These are phyloP conservation scores for Graphilbum fragrans DNA, from an alignment of 2,329 filamentous ascomycete species.

Conservation along the genomic window DNA sequence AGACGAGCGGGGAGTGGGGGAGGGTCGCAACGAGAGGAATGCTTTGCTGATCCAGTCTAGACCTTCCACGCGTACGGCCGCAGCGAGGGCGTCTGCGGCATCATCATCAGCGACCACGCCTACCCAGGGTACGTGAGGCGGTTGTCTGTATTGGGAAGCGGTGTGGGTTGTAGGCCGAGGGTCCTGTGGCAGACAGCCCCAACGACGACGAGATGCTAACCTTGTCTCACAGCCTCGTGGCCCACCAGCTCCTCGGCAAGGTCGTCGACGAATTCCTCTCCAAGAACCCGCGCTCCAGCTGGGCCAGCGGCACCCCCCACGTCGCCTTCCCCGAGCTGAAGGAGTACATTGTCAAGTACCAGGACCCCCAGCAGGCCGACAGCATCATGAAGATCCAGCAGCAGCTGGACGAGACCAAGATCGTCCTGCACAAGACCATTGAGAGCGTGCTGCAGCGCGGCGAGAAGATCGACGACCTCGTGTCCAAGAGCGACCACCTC, in stretches of 20 bases:
- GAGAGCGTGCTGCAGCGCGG: constrained; percentile 77
- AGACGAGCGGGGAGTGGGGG: constrained; percentile 1
- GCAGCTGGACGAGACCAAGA: constrained; percentile 95
- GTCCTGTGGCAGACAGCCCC: no score
- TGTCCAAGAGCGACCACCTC: constrained; percentile 83
- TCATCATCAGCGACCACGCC: constrained; percentile 66
- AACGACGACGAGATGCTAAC: not conserved
- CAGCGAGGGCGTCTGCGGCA: constrained; percentile 61
- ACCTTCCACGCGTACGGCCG: constrained; percentile 60
- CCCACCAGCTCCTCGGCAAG: constrained; percentile 79
- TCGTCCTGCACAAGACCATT: constrained; percentile 93
- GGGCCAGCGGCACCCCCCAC: constrained; percentile 32
- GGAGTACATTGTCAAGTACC: constrained; percentile 62
- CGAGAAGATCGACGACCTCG: constrained; percentile 91
- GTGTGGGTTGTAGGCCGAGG: no score
- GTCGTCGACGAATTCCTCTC: constrained; percentile 77
- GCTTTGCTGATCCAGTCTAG: not conserved
- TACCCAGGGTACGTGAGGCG: constrained; percentile 45
- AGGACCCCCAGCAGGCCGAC: constrained; percentile 78
- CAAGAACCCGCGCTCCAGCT: constrained; percentile 53
- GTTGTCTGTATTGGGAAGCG: no score
- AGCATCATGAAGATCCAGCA: constrained; percentile 93
- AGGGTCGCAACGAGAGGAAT: no score
- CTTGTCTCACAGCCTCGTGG: constrained; percentile 41
- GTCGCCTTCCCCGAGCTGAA: constrained; percentile 53